Base-by-base conservation (phyloP, 805 yeast species). In the Saturnispora zaruensis region DNA sequence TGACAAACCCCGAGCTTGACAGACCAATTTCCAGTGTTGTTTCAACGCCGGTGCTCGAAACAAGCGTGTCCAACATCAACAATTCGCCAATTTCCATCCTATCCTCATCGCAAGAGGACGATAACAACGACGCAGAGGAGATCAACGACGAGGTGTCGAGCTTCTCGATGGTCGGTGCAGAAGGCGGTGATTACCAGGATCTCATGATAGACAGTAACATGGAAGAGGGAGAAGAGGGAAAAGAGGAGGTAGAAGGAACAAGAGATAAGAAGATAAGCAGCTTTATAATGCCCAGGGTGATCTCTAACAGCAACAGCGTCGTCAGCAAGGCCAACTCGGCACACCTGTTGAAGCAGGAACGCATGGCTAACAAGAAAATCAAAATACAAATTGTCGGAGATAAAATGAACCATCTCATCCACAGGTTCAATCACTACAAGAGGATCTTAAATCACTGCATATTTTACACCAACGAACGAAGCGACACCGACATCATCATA, bases 221-320 rank as follows among this genome's bases (percentile, higher is more conserved):
- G 32, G 32, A 28, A 28, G 32, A 14, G 13, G 32, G 13, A 28
- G 32, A 28, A 11, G 32, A 13, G 32, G 32, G 13, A 11, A 11
- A 8, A 7, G 18, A 4, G 18, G 18, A 16, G 40, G 21, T 11
- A 37, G 32, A 8, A 30, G 30, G 2, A 47, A 32, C 9, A 4
- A 28, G 13, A 6, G 32, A 28, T 28, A 28, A 28, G 32, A 28
- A 28, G 32, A 28, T 28, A 28, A 28, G 13, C 7, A 41, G 45
- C 26, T 68, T 68, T 54, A 64, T 67, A 16, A 68, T 68, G 72
- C 72, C 72, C 1, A 56, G 63, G 34, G 67, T 68, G 11, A 63
- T 69, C 4, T 51, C 40, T 8, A 36, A 36, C 21, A 36, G 40
- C 13, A 36, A 36, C 21, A 36, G 23, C 13, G 7, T 20, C 18